Evolutionary conservation across 176 grass and related monocot species (phyloP).

Genomic region (Bromus sterilis): DNA sequence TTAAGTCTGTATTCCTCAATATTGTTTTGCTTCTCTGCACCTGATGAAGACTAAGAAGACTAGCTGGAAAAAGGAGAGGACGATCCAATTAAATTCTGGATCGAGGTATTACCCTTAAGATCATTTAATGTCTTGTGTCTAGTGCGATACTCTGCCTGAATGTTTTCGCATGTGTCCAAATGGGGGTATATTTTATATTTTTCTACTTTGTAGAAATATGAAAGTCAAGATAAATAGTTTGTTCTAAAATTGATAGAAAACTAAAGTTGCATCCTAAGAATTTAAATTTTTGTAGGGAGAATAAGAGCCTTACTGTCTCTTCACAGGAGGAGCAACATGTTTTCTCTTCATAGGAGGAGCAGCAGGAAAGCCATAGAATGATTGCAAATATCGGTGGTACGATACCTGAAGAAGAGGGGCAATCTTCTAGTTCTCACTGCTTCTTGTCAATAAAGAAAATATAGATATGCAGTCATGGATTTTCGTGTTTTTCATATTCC

Average conservation of each 20-base stretch:
- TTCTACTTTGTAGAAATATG: not conserved
- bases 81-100: not conserved
- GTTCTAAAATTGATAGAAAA: not conserved
- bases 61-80: not conserved
- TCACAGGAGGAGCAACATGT: not conserved
- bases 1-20: not conserved
- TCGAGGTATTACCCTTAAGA: not conserved
- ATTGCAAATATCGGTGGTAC: too few relatives aligned
- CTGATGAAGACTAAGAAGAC: not conserved
- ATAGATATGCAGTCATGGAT: too few relatives aligned
- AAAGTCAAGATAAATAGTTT: not conserved
- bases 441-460: too few relatives aligned
- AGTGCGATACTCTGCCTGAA: not conserved
- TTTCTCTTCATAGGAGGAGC: too few relatives aligned
- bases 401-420: too few relatives aligned
- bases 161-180: not conserved
- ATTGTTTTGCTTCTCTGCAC: not conserved
- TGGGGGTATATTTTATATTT: not conserved
- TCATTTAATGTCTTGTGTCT: not conserved
- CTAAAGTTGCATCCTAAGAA: not conserved
- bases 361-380: too few relatives aligned
- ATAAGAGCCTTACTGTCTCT: too few relatives aligned
- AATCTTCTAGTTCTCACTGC: too few relatives aligned
- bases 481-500: too few relatives aligned
- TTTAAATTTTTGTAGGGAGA: not conserved